A percentile compares a stretch with the other conserved stretches of the same genome.
These are phyloP conservation scores for Pichia sp. DNA, from an alignment of 1,139 yeast genomes.

Conservation along the genomic window DNA sequence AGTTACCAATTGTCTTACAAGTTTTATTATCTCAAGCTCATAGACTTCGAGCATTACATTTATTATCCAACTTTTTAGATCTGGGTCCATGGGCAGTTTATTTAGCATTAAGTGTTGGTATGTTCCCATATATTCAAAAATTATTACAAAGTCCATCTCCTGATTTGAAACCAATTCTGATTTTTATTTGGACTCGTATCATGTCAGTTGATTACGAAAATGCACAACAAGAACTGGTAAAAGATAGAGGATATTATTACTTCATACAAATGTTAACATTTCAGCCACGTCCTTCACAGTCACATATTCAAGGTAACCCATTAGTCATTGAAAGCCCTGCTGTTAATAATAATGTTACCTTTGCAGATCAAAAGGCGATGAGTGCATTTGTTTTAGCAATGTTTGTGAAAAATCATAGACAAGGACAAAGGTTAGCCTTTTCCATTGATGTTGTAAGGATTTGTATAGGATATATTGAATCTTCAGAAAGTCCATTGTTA, in stretches of 20 bases:
- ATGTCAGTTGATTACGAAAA: slow-evolving; percentile 91
- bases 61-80: slow-evolving; percentile 81
- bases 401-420: slow-evolving; percentile 71
- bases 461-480: slow-evolving; percentile 58
- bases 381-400: slow-evolving; percentile 84
- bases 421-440: slow-evolving; percentile 77
- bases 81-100: slow-evolving; percentile 98
- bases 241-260: slow-evolving; percentile 86
- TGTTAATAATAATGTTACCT: slow-evolving; percentile 23
- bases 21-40: slow-evolving; percentile 92
- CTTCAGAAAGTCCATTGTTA: slow-evolving; percentile 75
- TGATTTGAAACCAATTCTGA: slow-evolving; percentile 87
- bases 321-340: slow-evolving; percentile 30
- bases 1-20: slow-evolving; percentile 87
- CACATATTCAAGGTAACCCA: slow-evolving; percentile 17
- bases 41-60: slow-evolving; percentile 77
- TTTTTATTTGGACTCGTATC: slow-evolving; percentile 95
- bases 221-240: slow-evolving; percentile 86
- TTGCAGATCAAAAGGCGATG: slow-evolving; percentile 88
- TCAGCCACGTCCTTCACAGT: slow-evolving; percentile 27
- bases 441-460: slow-evolving; percentile 67
- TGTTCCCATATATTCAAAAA: slow-evolving; percentile 89
- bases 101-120: slow-evolving; percentile 86
- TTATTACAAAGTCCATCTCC: slow-evolving; percentile 92
- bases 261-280: slow-evolving; percentile 66